Base-by-base conservation (phyloP, 495 filamentous ascomycete genomes). In the Hapsidospora chrysogenum region DNA sequence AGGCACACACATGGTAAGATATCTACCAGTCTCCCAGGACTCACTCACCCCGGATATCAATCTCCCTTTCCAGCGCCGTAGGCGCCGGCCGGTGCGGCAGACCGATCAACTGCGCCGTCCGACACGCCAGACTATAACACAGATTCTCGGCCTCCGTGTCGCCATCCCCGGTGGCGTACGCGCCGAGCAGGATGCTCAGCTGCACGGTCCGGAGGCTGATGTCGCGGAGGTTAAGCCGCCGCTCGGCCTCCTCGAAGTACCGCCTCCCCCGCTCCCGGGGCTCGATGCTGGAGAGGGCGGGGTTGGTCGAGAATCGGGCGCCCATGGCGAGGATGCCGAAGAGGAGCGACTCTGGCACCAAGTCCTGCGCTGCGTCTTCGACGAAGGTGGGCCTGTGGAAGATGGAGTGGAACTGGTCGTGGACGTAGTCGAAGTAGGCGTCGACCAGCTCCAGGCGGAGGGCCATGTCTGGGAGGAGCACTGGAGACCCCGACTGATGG, bases 371-470 rank as follows among this genome's bases (percentile, higher is more conserved):
- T 14, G 57, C 29, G 33, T 50, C 50, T 16, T 50, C 37, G 33
- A 50, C 17, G 15, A 61, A 37, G 17, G 37, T 56, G 3, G 54
- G 50, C 6, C 30, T 34, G 36, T 61, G 58, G 28, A 63, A 61
- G 2, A 63, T 31, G 0, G 49, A 48, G 40, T 61, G 57, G 23
- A 57, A 52, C 34, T 58, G 48, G 37, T 61, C 57, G 38, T 61
- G 58, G 16, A 59, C 47, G 37, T 43, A 58, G 26, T 56, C 46
- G 17, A 61, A 56, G 36, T 63, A 61, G 4, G 54, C 43, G 19
- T 41, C 33, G 4, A 56, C 52, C 9, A 62, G 48, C 22, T 58
- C 52, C 2, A 35, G 26, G 18, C 47, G 49, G 9, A 57, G 36
- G 19, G 38, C 28, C 27, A 35, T 36, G 14, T 41, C 22, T 10